Evolutionary conservation across 2,329 filamentous ascomycete genomes (phyloP), one percentile per base, ranked within the genome.

Genomic region (Tolypocladium pustulatum): DNA sequence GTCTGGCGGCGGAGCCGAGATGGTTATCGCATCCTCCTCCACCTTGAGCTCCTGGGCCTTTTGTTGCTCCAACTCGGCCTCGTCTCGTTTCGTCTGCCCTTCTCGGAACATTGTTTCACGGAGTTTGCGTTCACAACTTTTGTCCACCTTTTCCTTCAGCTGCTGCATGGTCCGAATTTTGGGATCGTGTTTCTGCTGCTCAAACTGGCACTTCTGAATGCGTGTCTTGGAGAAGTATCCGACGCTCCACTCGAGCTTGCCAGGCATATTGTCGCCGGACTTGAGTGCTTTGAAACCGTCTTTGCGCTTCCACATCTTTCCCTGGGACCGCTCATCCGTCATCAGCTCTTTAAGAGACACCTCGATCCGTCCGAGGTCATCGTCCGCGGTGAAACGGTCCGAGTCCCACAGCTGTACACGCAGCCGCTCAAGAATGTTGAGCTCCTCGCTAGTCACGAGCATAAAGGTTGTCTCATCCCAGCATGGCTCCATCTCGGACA

Each of bases 351-450:
- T 86, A 37, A 91, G 70, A 60, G 84, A 81, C 10, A 91, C 71
- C 67, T 90, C 88, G 17, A 90, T 87, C 20, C 87, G 81, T 20
- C 88, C 88, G 1, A 91, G 76, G 65, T 91, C 87, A 64, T 91
- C 88, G 66, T 91, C 88, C 1, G 87, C 87, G 2, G 84, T 87
- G 56, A 83, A 80, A 51, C 84, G 83, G 68, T 91, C 88, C 2
- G 86, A 89, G 64, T 91, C 88, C 88, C 88, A 91, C 0, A 91
- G 75, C 66, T 90, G 87, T 1, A 91, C 67, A 3, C 87, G 81
- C 12, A 91, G 69, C 38, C 81, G 83, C 70, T 90, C 87, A 27
- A 86, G 81, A 0, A 89, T 87, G 61, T 91, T 88, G 13, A 91
- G 70, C 67, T 91, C 87, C 62, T 89, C 84, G 0, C 84, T 79